These are phyloP conservation scores for Bryum argenteum DNA, from an alignment of 225 moss, liverwort and hornwort species.

Conservation along the genomic window DNA sequence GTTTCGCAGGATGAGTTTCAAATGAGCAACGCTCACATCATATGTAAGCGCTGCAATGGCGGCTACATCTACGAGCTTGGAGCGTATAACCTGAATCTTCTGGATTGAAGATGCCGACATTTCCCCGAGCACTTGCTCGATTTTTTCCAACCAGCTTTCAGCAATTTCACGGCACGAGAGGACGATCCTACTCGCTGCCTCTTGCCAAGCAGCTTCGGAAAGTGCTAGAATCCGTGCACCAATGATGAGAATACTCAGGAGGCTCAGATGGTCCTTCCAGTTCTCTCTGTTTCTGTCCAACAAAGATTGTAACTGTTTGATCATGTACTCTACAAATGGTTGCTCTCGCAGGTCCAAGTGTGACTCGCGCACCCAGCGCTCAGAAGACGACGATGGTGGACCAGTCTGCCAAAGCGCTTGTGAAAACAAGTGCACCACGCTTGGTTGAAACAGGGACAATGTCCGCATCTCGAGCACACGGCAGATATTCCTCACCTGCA, in stretches of 20 bases:
- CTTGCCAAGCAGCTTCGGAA: slow-evolving; percentile 21
- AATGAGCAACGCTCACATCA: slow-evolving; percentile 22
- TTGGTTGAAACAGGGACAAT: slow-evolving; percentile 23
- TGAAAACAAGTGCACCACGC: slow-evolving; percentile 32
- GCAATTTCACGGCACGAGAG: slow-evolving; percentile 17
- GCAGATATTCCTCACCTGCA: slow-evolving; percentile 29
- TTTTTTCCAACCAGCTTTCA: slow-evolving; percentile 26
- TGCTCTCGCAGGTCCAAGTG: slow-evolving; percentile 21
- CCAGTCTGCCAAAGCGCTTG: slow-evolving; percentile 43
- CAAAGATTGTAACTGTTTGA: neutral
- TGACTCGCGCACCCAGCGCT: slow-evolving; percentile 26
- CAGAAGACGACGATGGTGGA: neutral
- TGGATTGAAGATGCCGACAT: slow-evolving; percentile 32
- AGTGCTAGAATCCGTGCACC: slow-evolving; percentile 18
- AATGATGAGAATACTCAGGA: slow-evolving; percentile 18
- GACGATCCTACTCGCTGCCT: neutral
- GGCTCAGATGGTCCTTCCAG: slow-evolving; percentile 38
- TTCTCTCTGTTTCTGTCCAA: slow-evolving; percentile 16
- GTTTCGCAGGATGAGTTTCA: neutral
- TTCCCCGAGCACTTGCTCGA: slow-evolving; percentile 27
- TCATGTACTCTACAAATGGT: slow-evolving; percentile 6
- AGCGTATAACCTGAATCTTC: slow-evolving; percentile 7
- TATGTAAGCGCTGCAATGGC: slow-evolving; percentile 38
- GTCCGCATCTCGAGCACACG: slow-evolving; percentile 27
- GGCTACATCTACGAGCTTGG: slow-evolving; percentile 36